Conservation (phyloP, 352 stramenopile species). For the Saprolegnia diclina region DNA sequence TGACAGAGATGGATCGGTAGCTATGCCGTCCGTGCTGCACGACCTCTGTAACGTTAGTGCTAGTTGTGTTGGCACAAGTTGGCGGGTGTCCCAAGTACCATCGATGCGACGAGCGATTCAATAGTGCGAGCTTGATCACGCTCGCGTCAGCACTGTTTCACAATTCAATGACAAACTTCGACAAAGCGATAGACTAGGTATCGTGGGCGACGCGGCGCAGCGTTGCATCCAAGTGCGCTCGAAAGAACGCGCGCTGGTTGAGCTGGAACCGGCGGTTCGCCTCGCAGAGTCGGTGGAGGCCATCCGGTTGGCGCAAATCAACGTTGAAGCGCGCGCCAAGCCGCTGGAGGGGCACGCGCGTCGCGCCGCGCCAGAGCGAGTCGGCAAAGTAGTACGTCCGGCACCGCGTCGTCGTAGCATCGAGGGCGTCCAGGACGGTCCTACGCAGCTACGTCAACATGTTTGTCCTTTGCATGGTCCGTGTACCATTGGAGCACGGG, state of each 20-base stretch:
- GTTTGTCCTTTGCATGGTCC: too few species aligned
- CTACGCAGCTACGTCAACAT: too few species aligned
- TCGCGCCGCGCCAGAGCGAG: not conserved
- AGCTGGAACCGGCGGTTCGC: not conserved
- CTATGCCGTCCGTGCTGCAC: too few species aligned
- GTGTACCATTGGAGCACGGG: not conserved
- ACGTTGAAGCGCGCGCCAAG: not conserved
- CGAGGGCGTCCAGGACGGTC: not conserved
- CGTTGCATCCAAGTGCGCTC: not conserved
- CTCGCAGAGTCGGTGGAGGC: not conserved
- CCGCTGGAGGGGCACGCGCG: not conserved
- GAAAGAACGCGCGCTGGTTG: not conserved
- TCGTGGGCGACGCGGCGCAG: not conserved
- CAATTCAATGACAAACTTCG: too few species aligned
- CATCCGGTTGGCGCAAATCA: not conserved
- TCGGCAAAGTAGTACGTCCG: conserved; percentile 5
- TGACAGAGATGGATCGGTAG: too few species aligned
- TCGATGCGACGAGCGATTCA: too few species aligned
- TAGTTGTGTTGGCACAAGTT: too few species aligned
- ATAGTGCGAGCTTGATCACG: too few species aligned
- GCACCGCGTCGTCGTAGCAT: not conserved
- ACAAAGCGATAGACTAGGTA: too few species aligned
- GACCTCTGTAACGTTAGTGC: too few species aligned
- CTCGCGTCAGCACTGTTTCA: too few species aligned
- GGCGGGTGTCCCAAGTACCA: too few species aligned